Evolutionary conservation across 129 eudicot species (phyloP), one percentile per base, ranked within the genome.

Genomic region (Glebionis coronaria): DNA sequence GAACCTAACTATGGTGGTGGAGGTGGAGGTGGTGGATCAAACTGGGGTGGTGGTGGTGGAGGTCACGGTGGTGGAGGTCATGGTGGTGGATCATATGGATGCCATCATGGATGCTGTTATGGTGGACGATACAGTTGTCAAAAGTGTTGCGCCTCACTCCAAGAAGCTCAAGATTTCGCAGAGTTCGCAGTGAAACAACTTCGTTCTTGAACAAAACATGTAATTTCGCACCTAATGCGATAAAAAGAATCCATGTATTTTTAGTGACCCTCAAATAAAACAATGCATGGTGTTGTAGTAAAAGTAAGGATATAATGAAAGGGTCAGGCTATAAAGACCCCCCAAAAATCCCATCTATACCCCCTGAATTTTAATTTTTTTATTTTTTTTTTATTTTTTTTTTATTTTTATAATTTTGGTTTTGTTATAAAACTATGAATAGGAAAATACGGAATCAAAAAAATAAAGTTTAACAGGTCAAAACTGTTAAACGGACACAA

Each of bases 91-190:
- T 35, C 42, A 35, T 15, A 23, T 16, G 50, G 50, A 42, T 61
- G 67, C 28, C 25, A 19, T 18, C 50, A 61, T 42, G 67, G 67
- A 61, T 61, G 67, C 9, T 61, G 67, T 61, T 15, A 16, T 18
- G 25, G 27, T 8, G 67, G 67, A 9, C 13, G 4, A 2, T 21
- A 12, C 1, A 16, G 67, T n/a, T 61, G 67, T 18, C 10, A 2
- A 28, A 31, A 18, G 5, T 61, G 67, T 61, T 61, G 51, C n/a
- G 2, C 50, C 27, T 6, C 67, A 10, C 28, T 9, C 4, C 28
- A 18, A 40, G 67, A 61, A 61, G 52, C 67, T 25, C 18, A 61
- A 18, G 67, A 23, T 5, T 61, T 38, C 18, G 52, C 52, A 12
- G 67, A 61, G 19, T 61, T 38, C 18, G 52, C 52, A 5, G 67